Evolutionary conservation across 257 asterid genomes (phyloP).

Genomic region (Solanum chiquidenum): DNA sequence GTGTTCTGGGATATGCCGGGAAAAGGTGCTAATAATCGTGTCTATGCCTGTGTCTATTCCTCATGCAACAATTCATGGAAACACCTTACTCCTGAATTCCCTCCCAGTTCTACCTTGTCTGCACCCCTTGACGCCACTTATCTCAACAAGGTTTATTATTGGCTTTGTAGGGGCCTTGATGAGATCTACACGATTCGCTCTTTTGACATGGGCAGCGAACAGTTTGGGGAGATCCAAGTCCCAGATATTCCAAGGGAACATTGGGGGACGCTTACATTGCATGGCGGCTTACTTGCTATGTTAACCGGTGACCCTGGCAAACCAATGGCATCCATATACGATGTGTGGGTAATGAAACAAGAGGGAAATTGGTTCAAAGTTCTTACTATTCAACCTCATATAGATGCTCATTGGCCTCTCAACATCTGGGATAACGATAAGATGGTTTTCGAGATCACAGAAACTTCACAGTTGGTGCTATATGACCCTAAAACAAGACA

Average conservation of each 20-base stretch:
- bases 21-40: too few species aligned
- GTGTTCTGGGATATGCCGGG: too few species aligned
- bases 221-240: too few species aligned
- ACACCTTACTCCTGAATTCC: not conserved
- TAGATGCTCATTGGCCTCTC: not conserved
- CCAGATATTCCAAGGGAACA: too few species aligned
- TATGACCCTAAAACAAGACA: not conserved
- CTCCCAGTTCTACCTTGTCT: not conserved
- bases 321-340: too few species aligned
- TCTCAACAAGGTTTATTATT: not conserved
- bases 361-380: not conserved
- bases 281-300: too few species aligned
- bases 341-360: not conserved
- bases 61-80: not conserved
- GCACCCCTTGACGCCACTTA: not conserved
- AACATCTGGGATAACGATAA: not conserved
- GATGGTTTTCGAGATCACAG: not conserved
- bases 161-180: not conserved
- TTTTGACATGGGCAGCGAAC: too few species aligned
- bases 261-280: too few species aligned
- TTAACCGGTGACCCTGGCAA: not conserved
- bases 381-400: not conserved
- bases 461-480: not conserved
- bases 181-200: too few species aligned
- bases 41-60: not conserved